phyloP scores from a whole-genome alignment of 192 early-diverging fungal genomes.

The Phlyctochytrium planicorne region DNA sequence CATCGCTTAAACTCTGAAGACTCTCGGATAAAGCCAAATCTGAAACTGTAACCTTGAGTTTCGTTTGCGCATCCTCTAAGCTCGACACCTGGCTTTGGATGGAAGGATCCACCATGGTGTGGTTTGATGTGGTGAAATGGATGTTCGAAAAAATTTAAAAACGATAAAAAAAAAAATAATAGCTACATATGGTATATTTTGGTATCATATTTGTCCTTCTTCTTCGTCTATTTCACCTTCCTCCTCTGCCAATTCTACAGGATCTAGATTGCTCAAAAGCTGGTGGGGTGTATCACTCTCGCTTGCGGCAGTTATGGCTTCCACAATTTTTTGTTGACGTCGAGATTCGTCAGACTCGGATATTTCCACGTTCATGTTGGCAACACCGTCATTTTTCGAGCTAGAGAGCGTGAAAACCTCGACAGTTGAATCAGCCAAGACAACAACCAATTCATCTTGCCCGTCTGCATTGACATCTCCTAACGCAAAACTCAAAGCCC shows the following conservation, averaged over 20 bases:
- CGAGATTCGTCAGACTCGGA: not conserved
- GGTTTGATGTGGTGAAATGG: too few relatives aligned
- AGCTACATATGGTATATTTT: too few relatives aligned
- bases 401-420: not conserved
- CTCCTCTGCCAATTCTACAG: not conserved
- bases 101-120: too few relatives aligned
- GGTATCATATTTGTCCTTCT: too few relatives aligned
- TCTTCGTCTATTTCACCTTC: not conserved
- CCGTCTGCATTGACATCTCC: not conserved
- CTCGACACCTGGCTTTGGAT: too few relatives aligned
- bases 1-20: not conserved
- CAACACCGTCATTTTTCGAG: not conserved
- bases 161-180: too few relatives aligned
- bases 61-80: too few relatives aligned
- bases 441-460: not conserved
- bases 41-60: too few relatives aligned
- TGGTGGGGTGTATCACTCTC: not conserved
- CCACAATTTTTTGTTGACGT: not conserved
- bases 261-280: not conserved
- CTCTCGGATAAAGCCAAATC: too few relatives aligned
- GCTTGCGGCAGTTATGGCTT: not conserved
- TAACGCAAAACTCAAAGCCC: not conserved
- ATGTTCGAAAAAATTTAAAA: too few relatives aligned
- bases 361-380: not conserved
- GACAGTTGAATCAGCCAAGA: not conserved